Conservation (phyloP, 441 rosid genomes). For the Populus hybrid region DNA sequence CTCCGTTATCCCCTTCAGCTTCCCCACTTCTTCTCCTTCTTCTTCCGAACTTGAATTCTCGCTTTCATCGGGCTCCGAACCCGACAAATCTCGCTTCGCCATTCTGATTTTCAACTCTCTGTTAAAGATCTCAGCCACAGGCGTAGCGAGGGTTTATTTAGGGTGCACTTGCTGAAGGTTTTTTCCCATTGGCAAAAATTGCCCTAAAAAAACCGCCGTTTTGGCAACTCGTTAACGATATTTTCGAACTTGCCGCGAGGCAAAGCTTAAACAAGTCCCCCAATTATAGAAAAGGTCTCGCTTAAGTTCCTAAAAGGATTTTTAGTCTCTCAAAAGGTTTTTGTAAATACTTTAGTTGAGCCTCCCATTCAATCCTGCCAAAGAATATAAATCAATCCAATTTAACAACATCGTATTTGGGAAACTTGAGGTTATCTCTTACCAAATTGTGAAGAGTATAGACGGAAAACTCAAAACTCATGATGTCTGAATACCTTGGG, state of each 20-base stretch:
- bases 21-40: conserved; percentile 4
- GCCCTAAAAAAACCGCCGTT: too few species aligned
- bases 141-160: not conserved
- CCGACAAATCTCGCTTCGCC: conserved; percentile 22
- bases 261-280: not conserved
- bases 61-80: conserved; percentile 24
- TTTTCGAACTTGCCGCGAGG: not conserved
- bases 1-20: conserved; percentile 32
- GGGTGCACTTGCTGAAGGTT: not conserved
- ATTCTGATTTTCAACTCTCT: conserved; percentile 12
- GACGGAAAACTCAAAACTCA: too few species aligned
- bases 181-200: too few species aligned
- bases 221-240: not conserved
- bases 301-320: not conserved
- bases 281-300: not conserved
- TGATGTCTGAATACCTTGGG: not conserved
- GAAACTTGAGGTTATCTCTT: too few species aligned
- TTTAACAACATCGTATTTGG: too few species aligned
- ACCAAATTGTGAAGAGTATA: too few species aligned
- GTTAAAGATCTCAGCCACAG: not conserved
- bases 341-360: not conserved
- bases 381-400: not conserved
- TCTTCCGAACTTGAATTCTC: conserved; percentile 22
- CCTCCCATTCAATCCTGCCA: too few species aligned
- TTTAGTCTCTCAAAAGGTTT: not conserved